phyloP scores from a whole-genome alignment of 352 stramenopile species.

The Blastocystis sp. region DNA sequence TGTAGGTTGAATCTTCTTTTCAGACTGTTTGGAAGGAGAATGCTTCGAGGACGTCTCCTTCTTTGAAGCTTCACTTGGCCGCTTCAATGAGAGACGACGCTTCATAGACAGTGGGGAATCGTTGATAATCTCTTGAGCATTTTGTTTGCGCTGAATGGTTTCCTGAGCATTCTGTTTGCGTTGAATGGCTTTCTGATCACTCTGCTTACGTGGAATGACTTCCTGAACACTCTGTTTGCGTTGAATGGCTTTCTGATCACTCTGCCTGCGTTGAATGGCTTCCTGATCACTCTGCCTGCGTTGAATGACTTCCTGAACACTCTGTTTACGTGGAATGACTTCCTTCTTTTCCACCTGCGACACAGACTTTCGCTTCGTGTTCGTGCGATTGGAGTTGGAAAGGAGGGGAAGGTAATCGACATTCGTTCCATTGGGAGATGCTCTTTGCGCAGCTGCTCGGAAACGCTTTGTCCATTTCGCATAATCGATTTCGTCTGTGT shows the following conservation, averaged over 20 bases:
- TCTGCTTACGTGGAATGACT: not conserved
- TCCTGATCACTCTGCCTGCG: too few relatives aligned
- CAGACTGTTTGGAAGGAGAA: too few relatives aligned
- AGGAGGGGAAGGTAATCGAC: not conserved
- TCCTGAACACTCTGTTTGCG: too few relatives aligned
- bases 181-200: too few relatives aligned
- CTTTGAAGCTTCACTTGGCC: not conserved
- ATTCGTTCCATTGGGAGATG: not conserved
- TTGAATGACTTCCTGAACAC: not conserved
- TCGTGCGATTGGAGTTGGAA: too few relatives aligned
- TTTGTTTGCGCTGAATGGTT: too few relatives aligned
- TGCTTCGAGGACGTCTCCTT: too few relatives aligned
- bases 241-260: too few relatives aligned
- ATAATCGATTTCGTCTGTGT: constrained; percentile 1
- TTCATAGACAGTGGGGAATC: not conserved
- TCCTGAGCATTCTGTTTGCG: too few relatives aligned
- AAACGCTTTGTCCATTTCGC: not conserved
- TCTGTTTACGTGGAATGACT: not conserved
- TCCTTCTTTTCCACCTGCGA: not conserved
- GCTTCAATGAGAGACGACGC: not conserved
- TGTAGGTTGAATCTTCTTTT: not conserved
- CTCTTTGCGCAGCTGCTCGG: not conserved
- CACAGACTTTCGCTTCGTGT: too few relatives aligned
- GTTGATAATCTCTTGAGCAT: not conserved
- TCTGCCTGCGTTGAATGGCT: too few relatives aligned